Evolutionary conservation across 169 alveolate genomes (phyloP).

Genomic region (Plasmodium coatneyi): DNA sequence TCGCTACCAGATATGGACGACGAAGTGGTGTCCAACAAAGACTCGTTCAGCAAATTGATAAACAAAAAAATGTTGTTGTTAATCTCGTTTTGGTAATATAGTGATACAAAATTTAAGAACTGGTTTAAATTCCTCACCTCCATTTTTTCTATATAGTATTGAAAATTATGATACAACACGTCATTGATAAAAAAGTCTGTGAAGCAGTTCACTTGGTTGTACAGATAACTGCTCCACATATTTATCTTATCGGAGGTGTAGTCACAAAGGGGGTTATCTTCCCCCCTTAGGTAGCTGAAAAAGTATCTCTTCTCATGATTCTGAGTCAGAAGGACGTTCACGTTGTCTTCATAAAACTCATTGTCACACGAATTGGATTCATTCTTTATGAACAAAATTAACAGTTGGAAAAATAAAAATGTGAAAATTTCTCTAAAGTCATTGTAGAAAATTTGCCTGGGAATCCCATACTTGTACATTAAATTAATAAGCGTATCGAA

Average conservation of each 20-base stretch:
- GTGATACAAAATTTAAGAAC: conserved; percentile 43
- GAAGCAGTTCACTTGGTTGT: conserved; percentile 25
- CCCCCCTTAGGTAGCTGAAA: conserved; percentile 3
- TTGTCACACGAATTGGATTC: conserved; percentile 26
- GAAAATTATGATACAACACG: conserved; percentile 44
- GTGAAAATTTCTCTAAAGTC: conserved; percentile 58
- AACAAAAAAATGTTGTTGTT: conserved; percentile 57
- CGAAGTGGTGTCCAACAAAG: conserved; percentile 9
- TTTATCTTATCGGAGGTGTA: not conserved
- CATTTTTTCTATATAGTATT: conserved; percentile 45
- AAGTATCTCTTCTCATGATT: conserved; percentile 32
- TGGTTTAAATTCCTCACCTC: conserved; percentile 40
- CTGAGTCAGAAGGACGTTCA: not conserved
- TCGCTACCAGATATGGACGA: not conserved
- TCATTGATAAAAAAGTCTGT: conserved; percentile 55
- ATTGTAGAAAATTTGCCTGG: conserved; percentile 32
- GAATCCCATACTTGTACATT: conserved; percentile 65
- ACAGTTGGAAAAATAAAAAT: conserved; percentile 64
- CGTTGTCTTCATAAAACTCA: conserved; percentile 19
- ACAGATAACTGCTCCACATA: conserved; percentile 3
- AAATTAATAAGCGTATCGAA: conserved; percentile 50
- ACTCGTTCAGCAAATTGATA: conserved; percentile 53
- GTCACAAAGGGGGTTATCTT: not conserved
- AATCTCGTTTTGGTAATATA: conserved; percentile 59
- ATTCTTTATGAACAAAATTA: conserved; percentile 58